Base-by-base conservation (phyloP, 768 basidiomycete species). In the Lentinula guzmanii region DNA sequence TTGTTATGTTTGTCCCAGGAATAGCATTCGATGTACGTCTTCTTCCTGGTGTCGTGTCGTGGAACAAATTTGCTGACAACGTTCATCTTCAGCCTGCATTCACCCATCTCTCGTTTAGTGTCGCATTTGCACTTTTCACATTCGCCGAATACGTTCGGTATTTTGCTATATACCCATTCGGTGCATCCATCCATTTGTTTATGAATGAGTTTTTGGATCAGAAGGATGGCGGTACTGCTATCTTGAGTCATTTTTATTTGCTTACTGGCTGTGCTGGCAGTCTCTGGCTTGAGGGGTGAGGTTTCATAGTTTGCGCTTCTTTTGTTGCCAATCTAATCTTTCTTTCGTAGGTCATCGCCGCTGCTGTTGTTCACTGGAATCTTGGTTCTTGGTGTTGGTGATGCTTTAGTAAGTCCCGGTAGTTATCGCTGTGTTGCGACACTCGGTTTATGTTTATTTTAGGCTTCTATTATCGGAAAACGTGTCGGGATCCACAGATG, bases 141-240 rank as follows among this genome's bases (percentile, higher is more conserved):
- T 98, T 99, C 71, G 87, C 92, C 61, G 97, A 99, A 76, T 98
- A 98, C 77, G 85, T 98, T 65, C 92, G 97, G 62, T 99, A 98
- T 74, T 99, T 98, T 74, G 97, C 97, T 41, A 84, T 99, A 53
- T 98, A 97, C 75, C 97, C 97, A 3, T 91, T 98, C 67, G 94
- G 95, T 13, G 95, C 91, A 9, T 79, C 86, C 10, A 86, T 99
- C 18, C 97, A 99, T 74, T 76, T 98, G 60, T 99, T 99, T 74
- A 87, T 99, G 86, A 91, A 90, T 75, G 97, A 99, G 71, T 99
- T 99, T 70, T 78, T 98, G 71, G 97, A 99, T 75, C 82, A 89
- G 67, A 92, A 93, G 75, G 97, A 99, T 73, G 83, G 87, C 54
- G 97, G 97, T 3, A 96, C 95, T 10, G 97, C 95, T 31, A 95